phyloP scores from a whole-genome alignment of 805 yeast genomes.

The Candida sanyiensis region DNA sequence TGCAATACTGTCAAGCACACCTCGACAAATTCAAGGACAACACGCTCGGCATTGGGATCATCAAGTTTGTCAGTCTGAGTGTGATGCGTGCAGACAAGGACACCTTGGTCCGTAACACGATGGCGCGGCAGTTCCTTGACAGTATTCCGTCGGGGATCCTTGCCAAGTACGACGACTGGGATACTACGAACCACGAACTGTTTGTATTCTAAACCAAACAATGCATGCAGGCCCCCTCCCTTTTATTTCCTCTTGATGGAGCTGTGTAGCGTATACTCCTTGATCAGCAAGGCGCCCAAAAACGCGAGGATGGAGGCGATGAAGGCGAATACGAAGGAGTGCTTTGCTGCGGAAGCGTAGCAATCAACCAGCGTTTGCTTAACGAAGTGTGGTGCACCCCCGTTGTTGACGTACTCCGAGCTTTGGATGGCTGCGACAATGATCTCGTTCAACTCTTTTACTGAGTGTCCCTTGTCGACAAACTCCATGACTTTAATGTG shows the following conservation, averaged over 20 bases:
- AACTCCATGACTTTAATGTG: constrained; percentile 27
- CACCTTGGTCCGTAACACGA: background rate
- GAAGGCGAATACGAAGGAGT: constrained; percentile 44
- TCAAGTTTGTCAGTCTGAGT: constrained; percentile 8
- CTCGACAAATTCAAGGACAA: constrained; percentile 7
- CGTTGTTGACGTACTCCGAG: constrained; percentile 44
- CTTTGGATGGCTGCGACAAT: constrained; percentile 50
- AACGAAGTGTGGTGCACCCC: constrained; percentile 52
- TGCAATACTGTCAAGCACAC: constrained; percentile 13
- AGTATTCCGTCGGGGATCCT: background rate
- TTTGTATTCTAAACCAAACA: constrained; percentile 3
- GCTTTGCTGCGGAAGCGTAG: constrained; percentile 48
- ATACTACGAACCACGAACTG: constrained; percentile 3
- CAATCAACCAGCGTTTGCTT: constrained; percentile 41
- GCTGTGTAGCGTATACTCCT: constrained; percentile 53
- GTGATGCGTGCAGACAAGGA: background rate
- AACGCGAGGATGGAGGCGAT: constrained; percentile 35
- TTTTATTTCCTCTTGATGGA: constrained; percentile 36
- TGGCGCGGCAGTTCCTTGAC: constrained; percentile 2
- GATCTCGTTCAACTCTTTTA: constrained; percentile 35
- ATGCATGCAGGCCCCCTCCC: too few relatives aligned
- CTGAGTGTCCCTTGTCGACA: constrained; percentile 32
- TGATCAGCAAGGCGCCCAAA: constrained; percentile 40
- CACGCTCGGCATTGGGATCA: constrained; percentile 7
- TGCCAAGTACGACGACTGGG: constrained; percentile 8